Conservation (phyloP, 1,284 basidiomycete species). For the Sanghuangporus baumii region DNA sequence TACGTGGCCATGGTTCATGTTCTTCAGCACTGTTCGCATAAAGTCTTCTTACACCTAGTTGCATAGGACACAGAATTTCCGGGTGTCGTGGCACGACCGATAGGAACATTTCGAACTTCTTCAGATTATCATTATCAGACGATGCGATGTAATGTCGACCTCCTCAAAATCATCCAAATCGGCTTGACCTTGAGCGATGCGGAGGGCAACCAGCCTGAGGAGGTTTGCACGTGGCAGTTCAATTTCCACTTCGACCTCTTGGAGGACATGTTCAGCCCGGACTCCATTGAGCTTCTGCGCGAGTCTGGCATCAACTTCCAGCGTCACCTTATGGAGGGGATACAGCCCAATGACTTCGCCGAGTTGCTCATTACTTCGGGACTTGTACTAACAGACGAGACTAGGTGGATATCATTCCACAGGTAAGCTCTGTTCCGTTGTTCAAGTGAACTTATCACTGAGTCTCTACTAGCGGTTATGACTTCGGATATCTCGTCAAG, state of each 20-base stretch:
- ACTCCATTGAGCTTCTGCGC: slow-evolving; percentile 91
- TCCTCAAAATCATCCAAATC: slow-evolving; percentile 96
- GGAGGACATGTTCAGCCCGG: slow-evolving; percentile 97
- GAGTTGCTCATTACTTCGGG: slow-evolving; percentile 97
- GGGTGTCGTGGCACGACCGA: slow-evolving; percentile 95
- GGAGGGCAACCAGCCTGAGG: slow-evolving; percentile 84
- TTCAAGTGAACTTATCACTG: neutral
- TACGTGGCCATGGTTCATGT: slow-evolving; percentile 88
- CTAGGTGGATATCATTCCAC: slow-evolving; percentile 98
- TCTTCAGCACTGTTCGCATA: slow-evolving; percentile 21
- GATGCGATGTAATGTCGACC: slow-evolving; percentile 97
- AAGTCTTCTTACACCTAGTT: slow-evolving; percentile 19
- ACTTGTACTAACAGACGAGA: slow-evolving; percentile 83
- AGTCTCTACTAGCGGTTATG: slow-evolving; percentile 73
- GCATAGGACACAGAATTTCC: slow-evolving; percentile 96
- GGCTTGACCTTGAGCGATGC: slow-evolving; percentile 94
- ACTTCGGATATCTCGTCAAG: slow-evolving; percentile 98
- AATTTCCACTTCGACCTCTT: slow-evolving; percentile 91
- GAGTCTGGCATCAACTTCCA: slow-evolving; percentile 97
- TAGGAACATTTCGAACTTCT: slow-evolving; percentile 93
- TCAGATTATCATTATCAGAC: slow-evolving; percentile 99
- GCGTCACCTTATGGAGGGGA: slow-evolving; percentile 88
- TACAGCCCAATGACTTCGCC: slow-evolving; percentile 92
- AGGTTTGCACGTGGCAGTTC: slow-evolving; percentile 97
- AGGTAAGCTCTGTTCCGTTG: slow-evolving; percentile 52